Conservation (phyloP, 495 filamentous ascomycete species). For the Lichenothelia convexa region DNA sequence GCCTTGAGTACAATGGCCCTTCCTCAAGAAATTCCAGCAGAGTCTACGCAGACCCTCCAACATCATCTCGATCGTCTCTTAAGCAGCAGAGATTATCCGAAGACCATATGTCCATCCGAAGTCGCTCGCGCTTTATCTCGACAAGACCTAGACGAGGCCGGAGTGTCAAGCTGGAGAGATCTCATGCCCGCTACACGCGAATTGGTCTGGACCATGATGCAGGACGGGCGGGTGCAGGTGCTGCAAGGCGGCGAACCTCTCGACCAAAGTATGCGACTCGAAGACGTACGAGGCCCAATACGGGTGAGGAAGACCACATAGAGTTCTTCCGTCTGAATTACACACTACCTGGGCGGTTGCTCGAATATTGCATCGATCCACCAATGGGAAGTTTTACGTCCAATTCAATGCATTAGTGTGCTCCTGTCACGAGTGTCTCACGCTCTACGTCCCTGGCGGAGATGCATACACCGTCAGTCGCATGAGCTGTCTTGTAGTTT, state of each 20-base stretch:
- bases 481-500: no score
- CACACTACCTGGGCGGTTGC: no score
- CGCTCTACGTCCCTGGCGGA: no score
- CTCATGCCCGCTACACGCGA: constrained; percentile 25
- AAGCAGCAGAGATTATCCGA: constrained; percentile 17
- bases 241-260: constrained; percentile 27
- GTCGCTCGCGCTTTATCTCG: constrained; percentile 23
- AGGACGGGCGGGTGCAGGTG: constrained; percentile 25
- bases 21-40: no score
- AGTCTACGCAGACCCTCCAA: constrained; percentile 7
- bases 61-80: constrained; percentile 8
- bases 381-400: no score
- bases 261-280: constrained; percentile 9
- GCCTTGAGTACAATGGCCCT: no score
- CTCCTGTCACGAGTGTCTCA: no score
- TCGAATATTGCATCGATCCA: no score
- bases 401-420: no score
- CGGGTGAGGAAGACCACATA: constrained; percentile 20
- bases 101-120: constrained; percentile 34
- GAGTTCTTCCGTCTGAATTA: no score
- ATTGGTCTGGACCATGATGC: constrained; percentile 19
- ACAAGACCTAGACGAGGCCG: constrained; percentile 17
- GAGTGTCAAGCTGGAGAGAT: constrained; percentile 23
- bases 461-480: no score
- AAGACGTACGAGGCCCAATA: constrained; percentile 25